These are phyloP conservation scores for Fusarium agapanthi DNA, from an alignment of 2,329 filamentous ascomycete species.

Conservation along the genomic window DNA sequence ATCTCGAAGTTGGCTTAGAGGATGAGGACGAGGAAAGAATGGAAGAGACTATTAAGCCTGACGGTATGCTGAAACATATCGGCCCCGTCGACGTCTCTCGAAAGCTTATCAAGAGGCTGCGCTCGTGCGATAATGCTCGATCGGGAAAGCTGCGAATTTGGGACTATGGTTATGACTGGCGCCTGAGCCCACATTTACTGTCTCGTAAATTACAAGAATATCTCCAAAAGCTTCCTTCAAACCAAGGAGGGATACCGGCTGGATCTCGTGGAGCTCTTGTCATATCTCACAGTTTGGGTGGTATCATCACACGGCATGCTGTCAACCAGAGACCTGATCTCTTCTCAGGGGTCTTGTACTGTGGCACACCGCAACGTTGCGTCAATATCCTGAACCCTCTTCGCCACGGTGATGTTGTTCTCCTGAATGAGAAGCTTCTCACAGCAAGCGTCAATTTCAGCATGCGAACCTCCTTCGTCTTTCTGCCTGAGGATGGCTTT, in stretches of 20 bases:
- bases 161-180: conserved; percentile 96
- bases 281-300: conserved; percentile 87
- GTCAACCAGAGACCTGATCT: conserved; percentile 87
- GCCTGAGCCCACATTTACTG: conserved; percentile 81
- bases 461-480: conserved; percentile 83
- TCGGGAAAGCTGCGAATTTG: conserved; percentile 79
- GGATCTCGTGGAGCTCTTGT: conserved; percentile 76
- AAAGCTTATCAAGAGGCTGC: conserved; percentile 80
- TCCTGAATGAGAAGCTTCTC: conserved; percentile 87
- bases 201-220: conserved; percentile 77
- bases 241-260: conserved; percentile 62
- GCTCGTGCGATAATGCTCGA: conserved; percentile 76
- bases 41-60: conserved; percentile 83
- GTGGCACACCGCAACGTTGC: conserved; percentile 84
- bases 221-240: conserved; percentile 78
- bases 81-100: conserved; percentile 91
- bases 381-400: conserved; percentile 92
- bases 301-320: conserved; percentile 86
- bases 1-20: conserved; percentile 85
- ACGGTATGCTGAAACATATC: conserved; percentile 89
- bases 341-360: conserved; percentile 86
- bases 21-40: conserved; percentile 85
- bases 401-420: conserved; percentile 90
- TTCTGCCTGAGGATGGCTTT: conserved; percentile 85
- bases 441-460: conserved; percentile 95